Evolutionary conservation across 139 green algal genomes (phyloP), one percentile per base, ranked within the genome.

Genomic region (Tetradesmus lagerheimii): DNA sequence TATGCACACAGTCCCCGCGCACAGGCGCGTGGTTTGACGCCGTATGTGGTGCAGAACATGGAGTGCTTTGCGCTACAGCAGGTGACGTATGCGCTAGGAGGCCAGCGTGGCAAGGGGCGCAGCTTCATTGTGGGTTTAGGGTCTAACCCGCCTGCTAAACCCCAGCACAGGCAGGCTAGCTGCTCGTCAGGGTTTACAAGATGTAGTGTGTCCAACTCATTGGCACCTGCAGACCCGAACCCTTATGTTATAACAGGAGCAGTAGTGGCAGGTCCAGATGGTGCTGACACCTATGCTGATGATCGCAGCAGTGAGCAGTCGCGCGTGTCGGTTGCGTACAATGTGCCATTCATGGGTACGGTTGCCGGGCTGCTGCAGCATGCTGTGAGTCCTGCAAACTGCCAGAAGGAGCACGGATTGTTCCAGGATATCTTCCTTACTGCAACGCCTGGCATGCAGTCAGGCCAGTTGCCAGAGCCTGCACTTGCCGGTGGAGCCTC

Each of bases 221-320:
- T 88, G 53, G 29, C 71, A 1, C 35, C 23, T 25, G 20, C 15
- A 12, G 43, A 39, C 6, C 23, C 80, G 71, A 96, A 97, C 62
- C 83, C 91, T 23, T 82, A 95, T 86, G 67, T 90, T 8, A 89
- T 97, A n/a, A 85, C 67, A 2, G 95, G 95, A 15, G 95, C 94
- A 1, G 89, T 97, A 39, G 92, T 97, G 29, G 93, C 94, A 41
- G 95, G 93, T 0, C 91, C 91, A 34, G 89, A 94, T 23, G 76
- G 79, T 2, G 37, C 88, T 67, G 91, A 92, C 83, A 34, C n/a
- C 25, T 93, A 74, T 31, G 35, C 39, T 0, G 92, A 93, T 38
- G 74, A 82, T 27, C 64, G 90, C 15, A 31, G 27, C 35, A n/a
- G 83, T 11, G 27, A 47, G 16, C 39, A 90, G 39, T 92, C 76